Evolutionary conservation across 495 filamentous ascomycete genomes (phyloP), one percentile per base, ranked within the genome.

Genomic region (Physcia stellaris): DNA sequence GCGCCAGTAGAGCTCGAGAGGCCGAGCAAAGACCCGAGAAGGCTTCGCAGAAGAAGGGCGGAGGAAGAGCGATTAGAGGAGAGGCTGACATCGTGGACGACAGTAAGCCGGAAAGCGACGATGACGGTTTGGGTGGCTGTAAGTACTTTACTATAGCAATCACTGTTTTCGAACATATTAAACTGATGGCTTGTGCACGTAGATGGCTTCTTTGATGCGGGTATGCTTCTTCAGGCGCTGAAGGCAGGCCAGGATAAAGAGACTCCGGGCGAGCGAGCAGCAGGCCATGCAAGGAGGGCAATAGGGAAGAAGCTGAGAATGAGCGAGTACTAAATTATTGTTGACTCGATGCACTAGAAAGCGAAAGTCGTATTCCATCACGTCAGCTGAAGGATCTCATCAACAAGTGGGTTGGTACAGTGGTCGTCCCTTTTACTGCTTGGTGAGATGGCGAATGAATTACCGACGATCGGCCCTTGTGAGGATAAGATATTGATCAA

Each of bases 141-240:
- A 72, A 79, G 86, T 75, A 36, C 45, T 40, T 30, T 44, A 44
- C 37, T 24, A 37, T 27, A 43, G 35, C 28, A 26, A 4, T 6
- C 29, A 36, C 24, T 40, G 40, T 20, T 47, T 45, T 37, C 16
- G 32, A 33, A 15, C 37, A 28, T 35, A 37, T 43, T 33, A 34
- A 40, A n/a, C 2, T n/a, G 26, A 29, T 16, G 3, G 17, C 11
- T 13, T 12, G 11, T 24, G 11, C 28, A 32, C 21, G 24, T 49
- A 94, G 86, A 94, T 66, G 86, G 86, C 26, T 94, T 94, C 68
- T 94, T 94, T 60, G 86, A 94, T 60, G 84, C 86, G 2, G 86
- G 86, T 23, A 88, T 93, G 83, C 70, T 94, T 5, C 67, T 88
- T 6, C 82, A 88, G 56, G 86, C 85, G 7, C 71, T 94, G 20